phyloP scores from a whole-genome alignment of 2,329 filamentous ascomycete genomes.

The Colletotrichum sp. region DNA sequence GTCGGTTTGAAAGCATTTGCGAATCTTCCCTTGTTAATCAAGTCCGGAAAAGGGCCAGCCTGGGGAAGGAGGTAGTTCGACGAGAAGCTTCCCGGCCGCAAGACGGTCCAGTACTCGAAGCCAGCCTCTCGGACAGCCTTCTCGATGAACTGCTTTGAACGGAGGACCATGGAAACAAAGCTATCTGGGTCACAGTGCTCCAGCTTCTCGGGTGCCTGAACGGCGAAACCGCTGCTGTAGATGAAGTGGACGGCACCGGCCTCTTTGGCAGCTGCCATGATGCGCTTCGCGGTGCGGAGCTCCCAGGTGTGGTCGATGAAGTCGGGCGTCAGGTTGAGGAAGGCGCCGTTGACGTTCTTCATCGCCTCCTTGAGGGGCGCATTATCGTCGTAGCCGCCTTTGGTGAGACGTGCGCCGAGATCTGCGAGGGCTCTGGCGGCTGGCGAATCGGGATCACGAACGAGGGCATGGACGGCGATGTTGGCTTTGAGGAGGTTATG shows the following conservation, averaged over 20 bases:
- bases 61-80: slow-evolving; percentile 51
- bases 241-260: slow-evolving; percentile 41
- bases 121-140: slow-evolving; percentile 36
- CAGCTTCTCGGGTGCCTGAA: slow-evolving; percentile 32
- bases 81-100: slow-evolving; percentile 58
- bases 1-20: slow-evolving; percentile 37
- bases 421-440: slow-evolving; percentile 31
- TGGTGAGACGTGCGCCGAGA: slow-evolving; percentile 36
- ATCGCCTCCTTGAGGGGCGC: slow-evolving; percentile 32
- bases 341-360: slow-evolving; percentile 33
- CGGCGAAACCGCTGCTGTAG: slow-evolving; percentile 38
- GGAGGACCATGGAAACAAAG: slow-evolving; percentile 32
- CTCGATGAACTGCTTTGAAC: slow-evolving; percentile 49
- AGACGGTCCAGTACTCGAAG: slow-evolving; percentile 50
- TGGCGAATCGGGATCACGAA: slow-evolving; percentile 33
- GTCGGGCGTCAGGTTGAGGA: slow-evolving; percentile 37
- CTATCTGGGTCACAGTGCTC: slow-evolving; percentile 28
- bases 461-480: slow-evolving; percentile 33
- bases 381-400: slow-evolving; percentile 38
- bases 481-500: slow-evolving; percentile 34
- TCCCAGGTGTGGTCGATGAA: slow-evolving; percentile 34
- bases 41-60: slow-evolving; percentile 41
- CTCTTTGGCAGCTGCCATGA: slow-evolving; percentile 40
- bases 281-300: slow-evolving; percentile 30
- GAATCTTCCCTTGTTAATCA: slow-evolving; percentile 42